Conservation (phyloP, 257 asterid species). For the Ehretia macrophylla region DNA sequence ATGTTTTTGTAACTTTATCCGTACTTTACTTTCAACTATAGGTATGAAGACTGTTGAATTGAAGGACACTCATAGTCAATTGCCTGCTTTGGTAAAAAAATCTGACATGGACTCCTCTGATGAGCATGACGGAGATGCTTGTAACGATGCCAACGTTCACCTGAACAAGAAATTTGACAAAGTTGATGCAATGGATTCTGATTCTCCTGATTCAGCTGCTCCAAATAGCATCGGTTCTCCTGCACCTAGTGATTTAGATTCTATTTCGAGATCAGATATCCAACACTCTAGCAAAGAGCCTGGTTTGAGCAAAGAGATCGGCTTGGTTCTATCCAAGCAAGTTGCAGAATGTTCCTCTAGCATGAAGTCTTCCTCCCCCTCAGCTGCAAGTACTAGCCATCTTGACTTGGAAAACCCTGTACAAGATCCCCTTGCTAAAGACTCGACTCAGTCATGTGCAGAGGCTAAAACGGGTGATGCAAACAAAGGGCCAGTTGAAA, state of each 20-base stretch:
- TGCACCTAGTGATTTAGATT: slow-evolving; percentile 4
- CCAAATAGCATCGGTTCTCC: slow-evolving; percentile 9
- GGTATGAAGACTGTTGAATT: slow-evolving; percentile 29
- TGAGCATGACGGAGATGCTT: slow-evolving; percentile 19
- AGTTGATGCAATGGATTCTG: slow-evolving; percentile 13
- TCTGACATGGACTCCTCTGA: slow-evolving; percentile 29
- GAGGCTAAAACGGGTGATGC: not conserved
- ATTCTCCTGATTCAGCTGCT: slow-evolving; percentile 12
- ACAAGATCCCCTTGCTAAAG: not conserved
- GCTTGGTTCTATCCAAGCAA: slow-evolving; percentile 1
- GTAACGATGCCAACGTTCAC: slow-evolving; percentile 19
- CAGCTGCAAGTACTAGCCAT: slow-evolving; percentile 4
- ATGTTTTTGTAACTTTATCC: slow-evolving; percentile 3
- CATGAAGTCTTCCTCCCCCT: slow-evolving; percentile 4
- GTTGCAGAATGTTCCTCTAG: slow-evolving; percentile 7
- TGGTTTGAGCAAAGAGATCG: not conserved
- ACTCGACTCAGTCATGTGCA: not conserved
- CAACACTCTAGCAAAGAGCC: slow-evolving; percentile 10
- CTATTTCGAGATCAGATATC: slow-evolving; percentile 10
- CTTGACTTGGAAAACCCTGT: not conserved
- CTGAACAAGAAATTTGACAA: slow-evolving; percentile 14
- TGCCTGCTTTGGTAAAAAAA: slow-evolving; percentile 31
- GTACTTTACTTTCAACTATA: slow-evolving; percentile 15
- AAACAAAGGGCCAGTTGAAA: not conserved
- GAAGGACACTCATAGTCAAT: slow-evolving; percentile 20